Evolutionary conservation across 306 rosid species (phyloP).

Genomic region (Medicago arabica): DNA sequence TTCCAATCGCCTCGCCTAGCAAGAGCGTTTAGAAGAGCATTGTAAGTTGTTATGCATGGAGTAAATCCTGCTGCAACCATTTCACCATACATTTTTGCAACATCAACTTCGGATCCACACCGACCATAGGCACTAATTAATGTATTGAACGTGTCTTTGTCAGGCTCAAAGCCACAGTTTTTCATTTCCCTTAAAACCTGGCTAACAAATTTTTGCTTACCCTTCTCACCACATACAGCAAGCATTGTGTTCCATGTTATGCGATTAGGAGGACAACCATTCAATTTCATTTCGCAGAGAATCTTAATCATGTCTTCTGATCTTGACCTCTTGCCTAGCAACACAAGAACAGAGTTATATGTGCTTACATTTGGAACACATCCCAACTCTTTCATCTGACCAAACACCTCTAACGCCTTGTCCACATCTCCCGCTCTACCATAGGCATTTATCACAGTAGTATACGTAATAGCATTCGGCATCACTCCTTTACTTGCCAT

Average conservation of each 20-base stretch:
- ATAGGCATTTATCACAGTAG: constrained; percentile 85
- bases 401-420: constrained; percentile 70
- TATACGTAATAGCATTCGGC: constrained; percentile 93
- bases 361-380: constrained; percentile 86
- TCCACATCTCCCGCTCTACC: constrained; percentile 82
- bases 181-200: constrained; percentile 85
- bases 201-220: constrained; percentile 70
- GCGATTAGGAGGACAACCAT: constrained; percentile 84
- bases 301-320: constrained; percentile 74
- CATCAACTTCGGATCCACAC: constrained; percentile 85
- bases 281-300: constrained; percentile 78
- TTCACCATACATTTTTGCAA: constrained; percentile 74
- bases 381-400: constrained; percentile 85
- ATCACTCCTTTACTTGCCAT: constrained; percentile 74
- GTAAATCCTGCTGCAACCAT: constrained; percentile 84
- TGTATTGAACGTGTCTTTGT: constrained; percentile 92
- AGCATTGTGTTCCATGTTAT: constrained; percentile 95
- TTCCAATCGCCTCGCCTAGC: constrained; percentile 84
- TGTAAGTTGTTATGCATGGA: constrained; percentile 83
- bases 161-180: constrained; percentile 93
- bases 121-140: constrained; percentile 91
- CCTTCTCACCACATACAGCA: constrained; percentile 85
- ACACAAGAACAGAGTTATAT: constrained; percentile 74
- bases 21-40: constrained; percentile 87
- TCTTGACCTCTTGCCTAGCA: constrained; percentile 81